Evolutionary conservation across 441 rosid genomes (phyloP).

Genomic region (Viola pubescens): DNA sequence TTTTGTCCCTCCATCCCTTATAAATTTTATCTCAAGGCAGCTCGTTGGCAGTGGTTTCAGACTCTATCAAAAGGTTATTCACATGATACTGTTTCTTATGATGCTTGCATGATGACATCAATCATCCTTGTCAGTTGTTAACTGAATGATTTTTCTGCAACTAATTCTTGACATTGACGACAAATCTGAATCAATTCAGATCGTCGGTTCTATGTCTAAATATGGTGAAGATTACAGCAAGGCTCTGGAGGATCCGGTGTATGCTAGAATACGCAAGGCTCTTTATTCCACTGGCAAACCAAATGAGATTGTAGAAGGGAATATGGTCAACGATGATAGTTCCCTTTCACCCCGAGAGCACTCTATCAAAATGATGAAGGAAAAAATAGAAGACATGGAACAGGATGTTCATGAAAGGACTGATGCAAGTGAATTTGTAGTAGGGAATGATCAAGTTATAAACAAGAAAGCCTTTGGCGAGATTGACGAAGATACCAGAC

Average conservation of each 20-base stretch:
- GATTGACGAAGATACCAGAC: constrained; percentile 50
- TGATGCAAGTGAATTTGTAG: constrained; percentile 15
- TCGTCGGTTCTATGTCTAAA: constrained; percentile 47
- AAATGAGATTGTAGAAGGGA: constrained; percentile 17
- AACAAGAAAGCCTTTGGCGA: constrained; percentile 32
- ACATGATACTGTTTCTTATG: constrained; percentile 6
- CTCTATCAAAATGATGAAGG: constrained; percentile 17
- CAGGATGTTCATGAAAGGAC: constrained; percentile 18
- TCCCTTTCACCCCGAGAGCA: constrained; percentile 16
- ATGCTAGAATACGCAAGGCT: constrained; percentile 43
- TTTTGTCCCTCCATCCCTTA: constrained; percentile 74
- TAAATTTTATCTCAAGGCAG: constrained; percentile 87
- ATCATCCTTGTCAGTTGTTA: constrained; percentile 10
- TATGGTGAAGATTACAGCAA: constrained; percentile 49
- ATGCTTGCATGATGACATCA: neutral
- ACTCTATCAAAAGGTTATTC: constrained; percentile 71
- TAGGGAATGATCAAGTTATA: constrained; percentile 8
- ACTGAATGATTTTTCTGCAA: neutral
- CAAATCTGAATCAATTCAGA: constrained; percentile 36
- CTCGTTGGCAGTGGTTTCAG: constrained; percentile 80
- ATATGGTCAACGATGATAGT: constrained; percentile 18
- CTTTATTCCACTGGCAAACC: constrained; percentile 33
- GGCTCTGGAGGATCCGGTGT: constrained; percentile 61
- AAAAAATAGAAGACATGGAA: constrained; percentile 10
- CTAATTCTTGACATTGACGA: constrained; percentile 16